A percentile compares a stretch with the other conserved stretches of the same genome.
phyloP scores from a whole-genome alignment of 805 yeast species.

The Babjeviella inositovora region DNA sequence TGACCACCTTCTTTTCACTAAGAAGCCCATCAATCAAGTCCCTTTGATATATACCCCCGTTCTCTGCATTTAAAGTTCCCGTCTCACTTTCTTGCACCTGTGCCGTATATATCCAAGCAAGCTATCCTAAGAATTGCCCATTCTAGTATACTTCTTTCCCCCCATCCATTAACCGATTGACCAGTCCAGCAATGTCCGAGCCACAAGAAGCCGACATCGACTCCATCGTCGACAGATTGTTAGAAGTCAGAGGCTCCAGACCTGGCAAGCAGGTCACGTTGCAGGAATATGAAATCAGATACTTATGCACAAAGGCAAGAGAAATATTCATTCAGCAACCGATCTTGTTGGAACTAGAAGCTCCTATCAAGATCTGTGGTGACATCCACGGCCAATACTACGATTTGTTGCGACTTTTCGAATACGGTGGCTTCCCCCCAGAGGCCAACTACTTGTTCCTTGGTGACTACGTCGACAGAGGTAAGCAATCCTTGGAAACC shows the following conservation, averaged over 20 bases:
- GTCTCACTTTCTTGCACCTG: background rate
- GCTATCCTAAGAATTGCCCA: background rate
- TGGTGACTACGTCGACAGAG: slow-evolving; percentile 98
- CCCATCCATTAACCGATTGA: background rate
- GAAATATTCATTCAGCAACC: slow-evolving; percentile 98
- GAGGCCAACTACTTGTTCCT: slow-evolving; percentile 91
- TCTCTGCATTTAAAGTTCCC: background rate
- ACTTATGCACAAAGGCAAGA: slow-evolving; percentile 92
- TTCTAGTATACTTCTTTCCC: background rate
- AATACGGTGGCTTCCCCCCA: slow-evolving; percentile 98
- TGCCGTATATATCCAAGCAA: background rate
- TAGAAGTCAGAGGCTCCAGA: slow-evolving; percentile 95
- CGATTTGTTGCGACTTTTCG: slow-evolving; percentile 86
- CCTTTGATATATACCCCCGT: background rate
- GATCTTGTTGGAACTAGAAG: slow-evolving; percentile 85
- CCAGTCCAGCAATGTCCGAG: slow-evolving; percentile 2
- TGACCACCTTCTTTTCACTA: no score
- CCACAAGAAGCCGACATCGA: slow-evolving; percentile 80
- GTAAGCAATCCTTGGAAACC: slow-evolving; percentile 93
- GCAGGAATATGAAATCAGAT: slow-evolving; percentile 88
- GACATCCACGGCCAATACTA: slow-evolving; percentile 98
- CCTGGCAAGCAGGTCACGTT: slow-evolving; percentile 95
- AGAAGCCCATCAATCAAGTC: no score
- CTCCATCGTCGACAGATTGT: slow-evolving; percentile 88
- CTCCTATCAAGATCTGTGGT: slow-evolving; percentile 95